These are phyloP conservation scores for Pseudogymnoascus sp. DNA, from an alignment of 2,329 filamentous ascomycete genomes.

Conservation along the genomic window DNA sequence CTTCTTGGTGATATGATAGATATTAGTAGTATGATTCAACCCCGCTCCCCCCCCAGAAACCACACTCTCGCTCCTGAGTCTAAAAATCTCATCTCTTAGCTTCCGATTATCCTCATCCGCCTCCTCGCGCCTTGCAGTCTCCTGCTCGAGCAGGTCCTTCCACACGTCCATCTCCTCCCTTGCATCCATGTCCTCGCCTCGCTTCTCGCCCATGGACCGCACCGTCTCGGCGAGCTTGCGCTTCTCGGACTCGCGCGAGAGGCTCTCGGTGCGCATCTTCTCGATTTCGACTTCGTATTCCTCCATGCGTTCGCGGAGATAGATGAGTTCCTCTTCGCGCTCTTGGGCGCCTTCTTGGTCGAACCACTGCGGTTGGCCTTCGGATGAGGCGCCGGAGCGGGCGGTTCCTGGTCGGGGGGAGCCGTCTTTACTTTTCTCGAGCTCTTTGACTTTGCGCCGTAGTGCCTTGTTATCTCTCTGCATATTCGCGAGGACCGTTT, in stretches of 20 bases:
- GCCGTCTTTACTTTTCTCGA: constrained; percentile 67
- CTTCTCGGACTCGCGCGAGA: constrained; percentile 77
- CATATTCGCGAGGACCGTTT: constrained; percentile 78
- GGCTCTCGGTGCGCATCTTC: constrained; percentile 66
- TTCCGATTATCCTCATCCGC: constrained; percentile 80
- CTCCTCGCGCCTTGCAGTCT: constrained; percentile 81
- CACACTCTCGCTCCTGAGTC: constrained; percentile 53
- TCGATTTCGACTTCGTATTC: constrained; percentile 79
- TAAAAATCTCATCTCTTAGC: constrained; percentile 76
- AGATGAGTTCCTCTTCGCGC: constrained; percentile 77
- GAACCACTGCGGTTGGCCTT: constrained; percentile 48
- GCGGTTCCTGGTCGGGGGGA: constrained; percentile 53
- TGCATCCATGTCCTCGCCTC: constrained; percentile 37
- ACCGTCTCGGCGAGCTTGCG: constrained; percentile 78
- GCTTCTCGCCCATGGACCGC: constrained; percentile 50
- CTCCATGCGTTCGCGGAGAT: constrained; percentile 77
- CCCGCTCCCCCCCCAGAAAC: constrained; percentile 27
- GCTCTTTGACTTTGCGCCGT: constrained; percentile 71
- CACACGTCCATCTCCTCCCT: constrained; percentile 74
- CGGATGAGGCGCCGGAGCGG: constrained; percentile 45
- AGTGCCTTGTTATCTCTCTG: constrained; percentile 86
- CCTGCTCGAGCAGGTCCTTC: constrained; percentile 90
- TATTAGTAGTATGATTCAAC: constrained; percentile 55
- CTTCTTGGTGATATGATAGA: constrained; percentile 56
- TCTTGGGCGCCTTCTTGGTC: constrained; percentile 55